Evolutionary conservation across 768 basidiomycete genomes (phyloP).

Genomic region (Mycena capillaripes): DNA sequence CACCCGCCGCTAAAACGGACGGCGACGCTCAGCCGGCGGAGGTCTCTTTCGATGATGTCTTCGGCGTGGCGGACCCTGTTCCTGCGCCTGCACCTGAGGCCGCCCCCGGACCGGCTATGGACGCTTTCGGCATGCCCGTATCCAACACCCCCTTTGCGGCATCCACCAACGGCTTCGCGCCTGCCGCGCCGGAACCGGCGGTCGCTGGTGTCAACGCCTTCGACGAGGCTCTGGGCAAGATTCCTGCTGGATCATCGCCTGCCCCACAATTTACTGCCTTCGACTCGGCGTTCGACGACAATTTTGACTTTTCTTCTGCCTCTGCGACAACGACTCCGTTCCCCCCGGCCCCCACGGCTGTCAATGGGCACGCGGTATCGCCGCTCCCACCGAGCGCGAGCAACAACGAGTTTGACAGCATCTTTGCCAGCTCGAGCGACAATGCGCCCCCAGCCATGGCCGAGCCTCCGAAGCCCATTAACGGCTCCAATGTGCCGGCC

Average conservation of each 20-base stretch:
- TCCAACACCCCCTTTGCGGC: constrained; percentile 39
- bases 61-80: constrained; percentile 53
- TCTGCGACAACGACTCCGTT: constrained; percentile 51
- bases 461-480: constrained; percentile 13
- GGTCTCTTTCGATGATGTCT: constrained; percentile 71
- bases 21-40: constrained; percentile 36
- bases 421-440: constrained; percentile 21
- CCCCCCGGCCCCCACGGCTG: constrained; percentile 45
- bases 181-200: constrained; percentile 32
- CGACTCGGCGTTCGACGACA: constrained; percentile 73
- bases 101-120: constrained; percentile 36
- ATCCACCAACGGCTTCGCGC: constrained; percentile 23
- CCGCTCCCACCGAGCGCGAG: constrained; percentile 26
- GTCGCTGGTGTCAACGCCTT: constrained; percentile 74
- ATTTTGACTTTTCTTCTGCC: constrained; percentile 73
- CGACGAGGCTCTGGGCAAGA: constrained; percentile 80
- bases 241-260: constrained; percentile 54
- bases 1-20: constrained; percentile 29
- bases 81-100: constrained; percentile 40
- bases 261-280: constrained; percentile 66
- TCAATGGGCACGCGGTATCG: constrained; percentile 42
- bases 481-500: constrained; percentile 27
- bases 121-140: constrained; percentile 40
- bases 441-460: not conserved
- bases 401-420: constrained; percentile 36